Base-by-base conservation (phyloP, 179 eudicot genomes). In the Silene vulgaris region DNA sequence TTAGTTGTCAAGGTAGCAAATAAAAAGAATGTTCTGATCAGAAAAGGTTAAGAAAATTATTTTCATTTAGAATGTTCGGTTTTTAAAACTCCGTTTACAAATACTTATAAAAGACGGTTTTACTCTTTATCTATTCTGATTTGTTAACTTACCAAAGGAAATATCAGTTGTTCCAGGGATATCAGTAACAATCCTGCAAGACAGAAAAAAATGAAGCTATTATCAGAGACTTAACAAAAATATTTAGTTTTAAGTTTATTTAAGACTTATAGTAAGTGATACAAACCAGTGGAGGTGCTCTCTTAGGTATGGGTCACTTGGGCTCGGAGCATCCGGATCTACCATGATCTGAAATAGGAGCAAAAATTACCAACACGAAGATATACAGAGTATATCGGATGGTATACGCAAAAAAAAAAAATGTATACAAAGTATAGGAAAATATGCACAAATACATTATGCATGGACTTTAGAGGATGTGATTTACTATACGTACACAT, bases 131-230 rank as follows among this genome's bases (percentile, higher is more conserved):
- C n/a, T 13, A 37, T 14, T 35, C 5, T 0, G 9, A 3, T 13
- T 63, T 8, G 3, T 23, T 28, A 37, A 67, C 87, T 82, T 79
- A 89, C 97, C 97, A 74, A 92, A 92, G 30, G 96, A 86, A 69
- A 69, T 87, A 64, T 92, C 96, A 28, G 97, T 90, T 26, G 96
- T 89, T 30, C 97, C 97, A 3, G 97, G 97, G 78, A 92, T 92
- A 63, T 92, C 94, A 1, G 96, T 88, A n/a, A 92, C 94, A 52
- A 92, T 88, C 97, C 97, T 92, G 81, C 23, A 86, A 57, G 6
- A 23, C 13, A 54, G 5, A 0, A 8, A 1, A 59, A 77, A 67
- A 7, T 6, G 8, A 8, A n/a, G 12, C 0, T 12, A 20, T 14
- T 32, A 30, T 28, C 3, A 30, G 66, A 28, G 0, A 23, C 4